Conservation (phyloP, 441 rosid genomes). For the Adansonia madagascariensis region DNA sequence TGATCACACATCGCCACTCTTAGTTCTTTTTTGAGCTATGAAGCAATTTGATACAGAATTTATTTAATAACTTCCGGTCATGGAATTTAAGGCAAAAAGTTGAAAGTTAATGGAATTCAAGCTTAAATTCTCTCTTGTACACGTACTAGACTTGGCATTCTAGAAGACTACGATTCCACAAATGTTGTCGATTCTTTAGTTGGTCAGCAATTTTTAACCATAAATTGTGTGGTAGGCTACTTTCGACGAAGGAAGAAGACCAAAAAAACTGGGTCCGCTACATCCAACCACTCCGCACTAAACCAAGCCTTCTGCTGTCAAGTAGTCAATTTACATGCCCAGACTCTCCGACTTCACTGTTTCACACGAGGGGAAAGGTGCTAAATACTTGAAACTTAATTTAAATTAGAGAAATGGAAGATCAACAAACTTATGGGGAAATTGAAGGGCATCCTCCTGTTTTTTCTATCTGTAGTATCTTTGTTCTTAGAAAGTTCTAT, state of each 20-base stretch:
- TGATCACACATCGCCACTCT: neutral
- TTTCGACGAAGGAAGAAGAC: neutral
- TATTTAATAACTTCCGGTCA: neutral
- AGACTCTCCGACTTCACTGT: neutral
- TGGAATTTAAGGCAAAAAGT: neutral
- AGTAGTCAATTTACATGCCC: slow-evolving; percentile 16
- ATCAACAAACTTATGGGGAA: slow-evolving; percentile 13
- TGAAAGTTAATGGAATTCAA: neutral
- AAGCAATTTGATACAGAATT: neutral
- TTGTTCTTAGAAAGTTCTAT: neutral
- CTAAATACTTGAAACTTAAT: slow-evolving; percentile 1
- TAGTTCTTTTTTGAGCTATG: neutral
- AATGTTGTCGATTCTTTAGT: neutral
- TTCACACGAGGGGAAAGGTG: neutral
- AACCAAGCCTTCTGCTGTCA: neutral
- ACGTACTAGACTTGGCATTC: neutral
- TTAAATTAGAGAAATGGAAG: slow-evolving; percentile 1
- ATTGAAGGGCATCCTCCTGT: slow-evolving; percentile 9
- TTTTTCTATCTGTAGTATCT: neutral
- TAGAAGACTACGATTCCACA: neutral
- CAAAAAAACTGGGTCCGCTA: neutral
- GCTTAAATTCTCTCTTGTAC: neutral
- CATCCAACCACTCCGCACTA: slow-evolving; percentile 20
- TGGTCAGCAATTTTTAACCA: neutral
- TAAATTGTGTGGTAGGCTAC: neutral